These are phyloP conservation scores for Coemansia sp. DNA, from an alignment of 192 early-diverging fungal genomes.

Conservation along the genomic window DNA sequence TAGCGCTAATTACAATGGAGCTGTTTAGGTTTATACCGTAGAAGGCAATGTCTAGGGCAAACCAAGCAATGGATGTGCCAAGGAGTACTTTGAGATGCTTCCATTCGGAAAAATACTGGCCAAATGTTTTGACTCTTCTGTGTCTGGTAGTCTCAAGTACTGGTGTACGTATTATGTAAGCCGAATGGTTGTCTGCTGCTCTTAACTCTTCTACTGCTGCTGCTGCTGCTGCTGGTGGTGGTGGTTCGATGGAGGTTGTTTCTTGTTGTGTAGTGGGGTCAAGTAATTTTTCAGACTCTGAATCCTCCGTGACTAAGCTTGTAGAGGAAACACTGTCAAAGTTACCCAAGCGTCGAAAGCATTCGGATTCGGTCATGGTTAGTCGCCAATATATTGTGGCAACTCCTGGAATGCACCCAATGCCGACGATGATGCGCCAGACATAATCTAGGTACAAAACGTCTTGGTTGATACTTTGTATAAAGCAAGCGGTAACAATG, in stretches of 20 bases:
- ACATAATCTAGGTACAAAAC: slow-evolving; percentile 70
- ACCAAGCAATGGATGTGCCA: slow-evolving; percentile 70
- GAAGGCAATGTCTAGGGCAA: slow-evolving; percentile 70
- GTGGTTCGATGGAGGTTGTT: too few species aligned
- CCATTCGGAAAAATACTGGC: slow-evolving; percentile 72
- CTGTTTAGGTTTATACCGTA: slow-evolving; percentile 79
- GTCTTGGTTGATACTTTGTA: slow-evolving; percentile 58
- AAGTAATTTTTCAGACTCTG: slow-evolving; percentile 48
- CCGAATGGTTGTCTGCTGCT: too few species aligned
- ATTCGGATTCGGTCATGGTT: slow-evolving; percentile 89
- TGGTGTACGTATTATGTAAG: too few species aligned
- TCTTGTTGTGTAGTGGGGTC: too few species aligned
- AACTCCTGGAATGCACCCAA: slow-evolving; percentile 80
- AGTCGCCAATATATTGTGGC: slow-evolving; percentile 83
- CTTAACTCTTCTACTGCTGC: too few species aligned
- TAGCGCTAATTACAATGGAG: slow-evolving; percentile 63
- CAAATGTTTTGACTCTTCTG: slow-evolving; percentile 47
- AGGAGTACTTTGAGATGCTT: slow-evolving; percentile 72
- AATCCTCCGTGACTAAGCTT: slow-evolving; percentile 2
- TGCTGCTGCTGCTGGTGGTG: too few species aligned
- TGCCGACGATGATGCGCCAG: slow-evolving; percentile 82
- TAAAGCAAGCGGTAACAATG: slow-evolving; percentile 63
- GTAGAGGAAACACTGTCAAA: background rate
- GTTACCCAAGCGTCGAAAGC: slow-evolving; percentile 55
- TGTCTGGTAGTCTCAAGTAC: background rate